Percentiles rank a stretch among this genome's conserved stretches.
Conservation (phyloP, 2,329 filamentous ascomycete species). For the Talaromyces pinophilus region DNA sequence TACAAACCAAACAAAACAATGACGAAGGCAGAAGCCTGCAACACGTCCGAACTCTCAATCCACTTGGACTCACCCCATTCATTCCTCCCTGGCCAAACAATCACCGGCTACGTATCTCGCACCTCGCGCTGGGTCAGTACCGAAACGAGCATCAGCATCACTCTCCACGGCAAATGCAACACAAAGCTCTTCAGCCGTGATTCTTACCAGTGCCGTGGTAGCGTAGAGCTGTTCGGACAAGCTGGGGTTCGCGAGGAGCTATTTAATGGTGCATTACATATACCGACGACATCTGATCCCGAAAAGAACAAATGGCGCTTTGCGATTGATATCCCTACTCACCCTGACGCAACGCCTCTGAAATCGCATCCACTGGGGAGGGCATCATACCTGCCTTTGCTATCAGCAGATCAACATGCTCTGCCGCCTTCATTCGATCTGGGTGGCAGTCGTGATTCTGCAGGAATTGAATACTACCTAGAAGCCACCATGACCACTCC, state of each 20-base stretch:
- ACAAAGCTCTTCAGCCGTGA: not conserved
- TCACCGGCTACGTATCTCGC: not conserved
- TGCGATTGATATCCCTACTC: not conserved
- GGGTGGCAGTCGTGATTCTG: not conserved
- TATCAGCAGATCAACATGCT: not conserved
- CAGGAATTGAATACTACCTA: not conserved
- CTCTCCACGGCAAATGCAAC: not conserved
- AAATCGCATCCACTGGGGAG: not conserved
- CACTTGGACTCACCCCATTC: not conserved
- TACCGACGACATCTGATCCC: not conserved
- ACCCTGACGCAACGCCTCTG: not conserved
- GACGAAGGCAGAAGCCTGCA: not conserved
- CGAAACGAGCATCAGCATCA: not conserved
- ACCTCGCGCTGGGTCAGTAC: not conserved
- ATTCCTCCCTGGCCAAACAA: not conserved
- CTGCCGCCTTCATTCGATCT: not conserved
- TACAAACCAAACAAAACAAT: not conserved
- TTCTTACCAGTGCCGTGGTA: not conserved
- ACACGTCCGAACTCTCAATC: not conserved
- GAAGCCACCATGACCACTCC: not conserved
- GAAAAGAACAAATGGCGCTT: not conserved
- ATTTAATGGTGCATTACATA: not conserved
- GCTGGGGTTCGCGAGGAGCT: not conserved
- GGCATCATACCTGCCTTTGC: not conserved
- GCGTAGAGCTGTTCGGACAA: not conserved